Percentiles rank a stretch among this genome's conserved stretches.
phyloP scores from a whole-genome alignment of 2,329 filamentous ascomycete species.

The Corinectria fuckeliana region DNA sequence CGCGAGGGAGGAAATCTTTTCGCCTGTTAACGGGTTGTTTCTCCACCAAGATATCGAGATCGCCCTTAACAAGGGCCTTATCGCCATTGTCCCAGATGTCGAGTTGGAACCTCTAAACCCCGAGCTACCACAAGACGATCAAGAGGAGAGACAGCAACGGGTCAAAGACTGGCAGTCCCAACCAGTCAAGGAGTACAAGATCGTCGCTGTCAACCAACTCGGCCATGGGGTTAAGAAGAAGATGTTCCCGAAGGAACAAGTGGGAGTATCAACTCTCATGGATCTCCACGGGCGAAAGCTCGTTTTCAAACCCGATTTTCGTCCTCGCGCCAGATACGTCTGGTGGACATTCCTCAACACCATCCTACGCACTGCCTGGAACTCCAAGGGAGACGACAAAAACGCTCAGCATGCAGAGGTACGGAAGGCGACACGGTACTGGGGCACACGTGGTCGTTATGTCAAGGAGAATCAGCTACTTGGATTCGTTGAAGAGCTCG shows the following conservation, averaged over 20 bases:
- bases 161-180: neutral
- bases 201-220: neutral
- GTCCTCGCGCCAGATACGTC: slow-evolving; percentile 4
- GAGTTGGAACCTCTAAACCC: neutral
- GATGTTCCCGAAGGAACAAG: neutral
- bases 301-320: slow-evolving; percentile 2
- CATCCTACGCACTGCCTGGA: neutral
- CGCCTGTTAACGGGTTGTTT: neutral
- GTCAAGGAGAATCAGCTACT: slow-evolving; percentile 7
- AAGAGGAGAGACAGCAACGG: neutral
- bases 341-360: slow-evolving; percentile 13
- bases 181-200: neutral
- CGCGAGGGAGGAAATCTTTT: neutral
- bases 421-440: neutral
- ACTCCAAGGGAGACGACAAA: neutral
- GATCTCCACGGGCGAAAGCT: slow-evolving; percentile 6
- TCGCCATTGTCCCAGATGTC: slow-evolving; percentile 9
- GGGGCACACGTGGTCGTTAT: neutral
- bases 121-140: neutral
- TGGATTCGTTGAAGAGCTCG: slow-evolving; percentile 7
- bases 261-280: neutral
- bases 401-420: neutral
- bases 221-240: neutral
- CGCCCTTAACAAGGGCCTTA: neutral
- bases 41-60: neutral